Percentiles rank a stretch among this genome's conserved stretches.
These are phyloP conservation scores for Bruguiera hainesii DNA, from an alignment of 441 rosid genomes.

Conservation along the genomic window DNA sequence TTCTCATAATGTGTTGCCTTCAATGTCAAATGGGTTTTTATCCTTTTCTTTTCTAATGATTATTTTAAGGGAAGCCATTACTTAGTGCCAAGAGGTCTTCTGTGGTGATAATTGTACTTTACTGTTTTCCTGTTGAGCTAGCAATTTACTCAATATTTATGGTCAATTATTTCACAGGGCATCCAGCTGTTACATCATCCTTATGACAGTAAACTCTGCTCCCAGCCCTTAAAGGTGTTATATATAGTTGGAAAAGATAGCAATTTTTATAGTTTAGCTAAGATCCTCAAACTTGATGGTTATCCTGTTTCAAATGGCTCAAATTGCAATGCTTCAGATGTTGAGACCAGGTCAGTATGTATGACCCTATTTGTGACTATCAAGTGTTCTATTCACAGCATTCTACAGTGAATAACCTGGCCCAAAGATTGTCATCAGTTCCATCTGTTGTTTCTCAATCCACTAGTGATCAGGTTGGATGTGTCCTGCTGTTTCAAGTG, in stretches of 20 bases:
- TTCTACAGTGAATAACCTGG: background rate
- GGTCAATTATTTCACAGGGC: constrained; percentile 23
- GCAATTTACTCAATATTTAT: constrained; percentile 1
- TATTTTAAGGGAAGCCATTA: background rate
- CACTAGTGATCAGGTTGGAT: background rate
- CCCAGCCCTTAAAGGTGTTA: constrained; percentile 28
- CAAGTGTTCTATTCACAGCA: background rate
- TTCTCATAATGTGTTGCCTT: background rate
- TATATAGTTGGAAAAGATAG: constrained; percentile 36
- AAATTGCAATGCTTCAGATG: constrained; percentile 19
- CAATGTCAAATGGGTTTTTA: no score
- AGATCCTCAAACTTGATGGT: constrained; percentile 39
- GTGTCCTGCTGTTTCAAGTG: background rate
- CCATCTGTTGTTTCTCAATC: background rate
- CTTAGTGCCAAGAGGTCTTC: background rate
- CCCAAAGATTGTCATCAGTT: background rate
- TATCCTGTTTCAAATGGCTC: constrained; percentile 27
- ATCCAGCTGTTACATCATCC: constrained; percentile 30
- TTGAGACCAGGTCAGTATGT: constrained; percentile 37
- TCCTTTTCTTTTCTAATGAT: background rate
- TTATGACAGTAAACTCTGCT: background rate
- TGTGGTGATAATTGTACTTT: background rate
- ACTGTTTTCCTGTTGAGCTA: background rate
- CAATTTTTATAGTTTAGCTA: constrained; percentile 29
- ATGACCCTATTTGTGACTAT: background rate